These are phyloP conservation scores for Phaeosphaeriaceae sp. DNA, from an alignment of 2,329 filamentous ascomycete species.

Conservation along the genomic window DNA sequence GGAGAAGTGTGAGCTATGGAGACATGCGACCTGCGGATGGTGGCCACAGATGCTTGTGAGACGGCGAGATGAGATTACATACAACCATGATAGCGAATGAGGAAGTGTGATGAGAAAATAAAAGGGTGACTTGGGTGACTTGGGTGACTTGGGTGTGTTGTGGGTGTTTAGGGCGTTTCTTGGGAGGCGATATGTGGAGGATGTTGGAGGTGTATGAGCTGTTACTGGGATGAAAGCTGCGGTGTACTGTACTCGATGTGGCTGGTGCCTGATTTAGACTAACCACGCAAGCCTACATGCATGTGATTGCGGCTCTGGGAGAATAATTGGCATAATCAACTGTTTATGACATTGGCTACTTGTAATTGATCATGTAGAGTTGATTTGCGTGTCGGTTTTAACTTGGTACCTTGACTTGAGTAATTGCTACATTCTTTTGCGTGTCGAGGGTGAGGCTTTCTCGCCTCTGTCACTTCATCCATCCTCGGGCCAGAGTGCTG, in stretches of 20 bases:
- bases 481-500: constrained; percentile 30
- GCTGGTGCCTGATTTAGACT: constrained; percentile 31
- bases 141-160: constrained; percentile 9
- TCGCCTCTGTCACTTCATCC: background rate
- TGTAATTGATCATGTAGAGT: too few relatives aligned
- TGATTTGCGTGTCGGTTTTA: too few relatives aligned
- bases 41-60: constrained; percentile 14
- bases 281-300: constrained; percentile 12
- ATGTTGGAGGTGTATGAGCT: constrained; percentile 9
- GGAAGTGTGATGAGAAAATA: constrained; percentile 3
- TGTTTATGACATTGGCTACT: too few relatives aligned
- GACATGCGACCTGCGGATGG: constrained; percentile 24
- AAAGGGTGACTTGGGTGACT: constrained; percentile 2
- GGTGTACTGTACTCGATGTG: constrained; percentile 31
- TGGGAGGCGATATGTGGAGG: constrained; percentile 1
- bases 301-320: constrained; percentile 28
- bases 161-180: constrained; percentile 10
- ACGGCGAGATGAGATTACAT: constrained; percentile 31
- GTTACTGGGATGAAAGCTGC: constrained; percentile 20
- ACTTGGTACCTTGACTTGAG: too few relatives aligned
- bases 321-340: background rate
- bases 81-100: constrained; percentile 42
- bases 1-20: constrained; percentile 65
- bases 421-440: too few relatives aligned
- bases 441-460: too few relatives aligned